These are phyloP conservation scores for Pyricularia pennisetigena DNA, from an alignment of 2,329 filamentous ascomycete genomes.

Conservation along the genomic window DNA sequence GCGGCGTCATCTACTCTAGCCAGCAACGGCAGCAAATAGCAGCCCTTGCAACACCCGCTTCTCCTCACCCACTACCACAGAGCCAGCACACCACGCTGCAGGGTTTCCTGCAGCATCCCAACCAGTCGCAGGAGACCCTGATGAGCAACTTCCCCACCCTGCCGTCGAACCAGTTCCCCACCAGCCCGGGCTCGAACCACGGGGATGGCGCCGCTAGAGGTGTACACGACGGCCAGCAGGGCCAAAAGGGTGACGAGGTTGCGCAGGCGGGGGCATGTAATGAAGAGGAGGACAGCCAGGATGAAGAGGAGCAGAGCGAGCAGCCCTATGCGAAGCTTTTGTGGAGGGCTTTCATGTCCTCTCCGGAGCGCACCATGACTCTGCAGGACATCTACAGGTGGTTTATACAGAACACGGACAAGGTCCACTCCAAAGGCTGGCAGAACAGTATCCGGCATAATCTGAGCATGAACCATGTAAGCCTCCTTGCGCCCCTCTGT, in stretches of 20 bases:
- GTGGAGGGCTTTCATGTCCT: conserved; percentile 61
- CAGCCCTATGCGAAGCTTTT: conserved; percentile 79
- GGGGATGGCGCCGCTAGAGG: not conserved
- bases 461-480: conserved; percentile 86
- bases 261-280: not conserved
- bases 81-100: not conserved
- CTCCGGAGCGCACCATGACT: conserved; percentile 58
- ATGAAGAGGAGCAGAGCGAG: conserved; percentile 21
- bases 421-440: conserved; percentile 68
- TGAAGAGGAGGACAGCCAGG: not conserved
- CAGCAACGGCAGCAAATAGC: not conserved
- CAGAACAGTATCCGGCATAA: conserved; percentile 95
- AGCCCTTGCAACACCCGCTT: not conserved
- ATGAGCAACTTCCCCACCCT: not conserved
- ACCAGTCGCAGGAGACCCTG: not conserved
- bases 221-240: not conserved
- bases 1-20: not conserved
- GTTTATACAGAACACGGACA: conserved; percentile 75
- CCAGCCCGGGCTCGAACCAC: not conserved
- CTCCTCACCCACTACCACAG: not conserved
- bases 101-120: not conserved
- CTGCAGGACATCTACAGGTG: conserved; percentile 85
- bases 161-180: not conserved
- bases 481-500: too few species aligned
- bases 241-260: not conserved